Evolutionary conservation across 2,329 filamentous ascomycete genomes (phyloP).

Genomic region (Fusarium praegraminearum): DNA sequence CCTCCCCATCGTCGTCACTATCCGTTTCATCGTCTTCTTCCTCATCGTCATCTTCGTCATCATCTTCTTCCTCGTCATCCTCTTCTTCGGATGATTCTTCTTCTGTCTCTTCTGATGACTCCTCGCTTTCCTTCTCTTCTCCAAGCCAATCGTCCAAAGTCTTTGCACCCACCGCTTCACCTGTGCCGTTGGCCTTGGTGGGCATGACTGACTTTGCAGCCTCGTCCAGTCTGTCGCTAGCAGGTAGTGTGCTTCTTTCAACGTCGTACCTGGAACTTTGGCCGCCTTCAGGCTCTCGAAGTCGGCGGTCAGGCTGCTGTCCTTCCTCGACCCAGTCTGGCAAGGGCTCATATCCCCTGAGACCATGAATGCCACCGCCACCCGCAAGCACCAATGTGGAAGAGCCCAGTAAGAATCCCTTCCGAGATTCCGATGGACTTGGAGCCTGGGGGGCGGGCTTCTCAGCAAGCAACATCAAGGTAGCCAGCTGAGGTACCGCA

Average conservation of each 20-base stretch:
- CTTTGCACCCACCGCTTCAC: conserved; percentile 73
- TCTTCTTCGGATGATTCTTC: conserved; percentile 62
- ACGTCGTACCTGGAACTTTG: conserved; percentile 50
- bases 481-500: conserved; percentile 85
- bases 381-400: conserved; percentile 86
- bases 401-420: conserved; percentile 82
- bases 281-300: conserved; percentile 71
- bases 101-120: conserved; percentile 65
- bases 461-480: conserved; percentile 88
- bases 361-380: conserved; percentile 77
- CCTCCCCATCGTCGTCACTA: conserved; percentile 58
- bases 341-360: conserved; percentile 82
- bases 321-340: conserved; percentile 88
- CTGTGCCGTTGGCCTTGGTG: conserved; percentile 63
- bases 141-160: conserved; percentile 94
- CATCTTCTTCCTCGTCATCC: conserved; percentile 62
- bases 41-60: conserved; percentile 61
- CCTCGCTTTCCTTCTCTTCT: conserved; percentile 71
- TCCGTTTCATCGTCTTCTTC: conserved; percentile 64
- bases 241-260: conserved; percentile 61
- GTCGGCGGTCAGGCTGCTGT: conserved; percentile 78
- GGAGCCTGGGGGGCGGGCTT: conserved; percentile 94
- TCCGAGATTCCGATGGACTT: conserved; percentile 86
- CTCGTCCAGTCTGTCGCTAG: conserved; percentile 73
- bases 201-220: conserved; percentile 57